Evolutionary conservation across 371 early-diverging fungal genomes (phyloP).

Genomic region (Syncephalis plumigaleata): DNA sequence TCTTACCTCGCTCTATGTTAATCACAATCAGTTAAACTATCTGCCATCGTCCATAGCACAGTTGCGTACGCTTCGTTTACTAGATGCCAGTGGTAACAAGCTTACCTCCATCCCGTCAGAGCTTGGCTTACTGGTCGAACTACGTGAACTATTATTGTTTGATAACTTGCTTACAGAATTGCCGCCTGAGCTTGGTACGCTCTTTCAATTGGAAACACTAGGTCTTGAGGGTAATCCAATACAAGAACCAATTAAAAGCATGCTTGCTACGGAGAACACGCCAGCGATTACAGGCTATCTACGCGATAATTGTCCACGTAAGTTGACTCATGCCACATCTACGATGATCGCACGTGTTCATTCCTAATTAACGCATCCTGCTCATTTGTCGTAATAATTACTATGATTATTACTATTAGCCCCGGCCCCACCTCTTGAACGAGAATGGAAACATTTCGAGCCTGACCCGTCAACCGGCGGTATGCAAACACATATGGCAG

Average conservation of each 20-base stretch:
- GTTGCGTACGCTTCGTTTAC: slow-evolving; percentile 37
- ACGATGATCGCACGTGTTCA: too few relatives aligned
- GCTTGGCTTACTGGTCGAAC: slow-evolving; percentile 64
- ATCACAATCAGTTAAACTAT: slow-evolving; percentile 76
- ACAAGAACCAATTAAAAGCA: slow-evolving; percentile 56
- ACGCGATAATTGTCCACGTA: slow-evolving; percentile 81
- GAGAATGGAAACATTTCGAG: slow-evolving; percentile 80
- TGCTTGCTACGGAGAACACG: slow-evolving; percentile 80
- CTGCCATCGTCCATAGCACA: slow-evolving; percentile 55
- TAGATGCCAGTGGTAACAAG: slow-evolving; percentile 87
- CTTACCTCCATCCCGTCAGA: slow-evolving; percentile 77
- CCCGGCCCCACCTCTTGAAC: slow-evolving; percentile 69
- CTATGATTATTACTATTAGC: slow-evolving; percentile 21
- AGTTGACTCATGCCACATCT: neutral
- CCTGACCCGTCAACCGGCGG: slow-evolving; percentile 13
- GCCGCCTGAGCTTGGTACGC: slow-evolving; percentile 84
- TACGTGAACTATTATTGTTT: slow-evolving; percentile 79
- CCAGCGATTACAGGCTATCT: slow-evolving; percentile 73
- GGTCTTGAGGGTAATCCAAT: slow-evolving; percentile 97
- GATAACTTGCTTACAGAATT: slow-evolving; percentile 83
- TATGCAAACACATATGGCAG: slow-evolving; percentile 7
- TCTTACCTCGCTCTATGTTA: slow-evolving; percentile 80
- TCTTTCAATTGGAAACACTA: slow-evolving; percentile 83
- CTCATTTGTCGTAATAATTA: neutral
- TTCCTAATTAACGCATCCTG: too few relatives aligned